Base-by-base conservation (phyloP, 345 rosid genomes). In the Geranium rotundifolium region DNA sequence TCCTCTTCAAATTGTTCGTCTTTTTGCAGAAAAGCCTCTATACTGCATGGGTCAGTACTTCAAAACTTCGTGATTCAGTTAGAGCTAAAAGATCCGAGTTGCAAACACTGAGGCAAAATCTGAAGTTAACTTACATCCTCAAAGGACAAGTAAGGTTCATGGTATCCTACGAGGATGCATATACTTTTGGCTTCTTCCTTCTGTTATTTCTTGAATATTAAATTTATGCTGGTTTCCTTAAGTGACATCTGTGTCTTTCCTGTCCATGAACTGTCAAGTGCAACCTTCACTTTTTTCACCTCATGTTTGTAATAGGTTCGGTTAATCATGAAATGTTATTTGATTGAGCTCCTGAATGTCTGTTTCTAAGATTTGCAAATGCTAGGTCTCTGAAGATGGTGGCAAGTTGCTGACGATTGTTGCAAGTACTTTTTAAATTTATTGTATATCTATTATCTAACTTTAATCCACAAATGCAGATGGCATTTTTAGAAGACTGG, bases 21-120 rank as follows among this genome's bases (percentile, higher is more conserved):
- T 71, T 72, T 20, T 66, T 63, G 63, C 96, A 90, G 99, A 79
- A 65, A 82, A 83, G 83, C 68, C 67, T 93, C 49, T 80, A 67
- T 64, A 80, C 64, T 69, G 83, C 97, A 56, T 76, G 80, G 78
- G 59, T 73, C 57, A 69, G 80, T 64, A 86, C 76, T 65, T 75
- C 86, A 63, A 78, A 75, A 69, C 73, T 93, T 63, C 85, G 79
- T 41, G 92, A 88, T 79, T 85, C 96, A 56, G 95, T 86, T 31
- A 79, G 67, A 76, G 62, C 68, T 15, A 93, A 83, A 73, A 80
- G 87, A 80, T 71, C 70, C 0, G 83, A 83, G 73, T 64, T 84
- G 61, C 97, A 88, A 67, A 54, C 72, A 70, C 71, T 85, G 70
- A 83, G 77, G 79, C 90, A 84, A 61, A 86, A 73, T 72, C 60